phyloP scores from a whole-genome alignment of 306 rosid genomes.

The Oxytropis ochrocephala region DNA sequence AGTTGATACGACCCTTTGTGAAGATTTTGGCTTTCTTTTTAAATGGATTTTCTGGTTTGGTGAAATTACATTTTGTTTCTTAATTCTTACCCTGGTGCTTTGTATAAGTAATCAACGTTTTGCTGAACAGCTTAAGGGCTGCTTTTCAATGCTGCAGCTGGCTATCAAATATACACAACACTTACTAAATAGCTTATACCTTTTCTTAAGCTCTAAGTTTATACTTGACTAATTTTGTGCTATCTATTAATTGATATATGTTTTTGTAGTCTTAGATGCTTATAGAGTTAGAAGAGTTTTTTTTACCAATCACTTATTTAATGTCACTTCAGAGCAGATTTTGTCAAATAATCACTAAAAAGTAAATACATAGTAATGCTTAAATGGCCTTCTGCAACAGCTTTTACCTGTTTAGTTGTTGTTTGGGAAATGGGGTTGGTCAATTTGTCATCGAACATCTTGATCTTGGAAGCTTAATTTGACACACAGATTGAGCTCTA shows the following conservation, averaged over 20 bases:
- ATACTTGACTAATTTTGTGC: neutral
- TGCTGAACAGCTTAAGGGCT: neutral
- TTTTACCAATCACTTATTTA: neutral
- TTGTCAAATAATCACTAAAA: neutral
- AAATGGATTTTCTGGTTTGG: neutral
- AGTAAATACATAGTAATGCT: too few species aligned
- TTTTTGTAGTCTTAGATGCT: conserved; percentile 1
- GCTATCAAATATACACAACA: neutral
- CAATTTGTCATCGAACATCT: neutral
- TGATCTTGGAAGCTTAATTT: conserved; percentile 23
- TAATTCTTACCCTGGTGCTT: neutral
- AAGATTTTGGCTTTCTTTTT: neutral
- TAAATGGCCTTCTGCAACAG: neutral
- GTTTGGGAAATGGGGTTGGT: too few species aligned
- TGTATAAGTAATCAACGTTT: neutral
- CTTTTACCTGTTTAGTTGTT: too few species aligned
- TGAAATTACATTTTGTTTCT: neutral
- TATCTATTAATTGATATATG: neutral
- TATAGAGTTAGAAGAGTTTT: conserved; percentile 27
- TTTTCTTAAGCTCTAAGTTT: neutral
- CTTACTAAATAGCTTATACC: neutral
- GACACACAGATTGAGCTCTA: conserved; percentile 13
- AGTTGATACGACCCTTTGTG: conserved; percentile 26
- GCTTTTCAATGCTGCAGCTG: neutral
- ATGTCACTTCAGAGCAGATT: neutral